Base-by-base conservation (phyloP, 2,329 filamentous ascomycete species). In the Colletotrichum gloeosporioides region DNA sequence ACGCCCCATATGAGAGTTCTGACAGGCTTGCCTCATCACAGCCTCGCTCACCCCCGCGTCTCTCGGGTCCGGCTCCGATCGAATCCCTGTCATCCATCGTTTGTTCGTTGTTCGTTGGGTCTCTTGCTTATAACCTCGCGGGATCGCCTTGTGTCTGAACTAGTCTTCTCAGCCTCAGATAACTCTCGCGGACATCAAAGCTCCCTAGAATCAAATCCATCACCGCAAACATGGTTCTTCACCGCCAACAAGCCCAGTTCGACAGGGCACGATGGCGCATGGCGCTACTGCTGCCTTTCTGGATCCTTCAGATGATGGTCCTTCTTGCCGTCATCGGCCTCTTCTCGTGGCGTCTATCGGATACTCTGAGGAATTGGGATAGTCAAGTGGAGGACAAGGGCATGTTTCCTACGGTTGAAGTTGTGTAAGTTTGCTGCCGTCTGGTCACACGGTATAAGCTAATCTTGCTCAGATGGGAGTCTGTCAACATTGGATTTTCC, bases 201-300 rank as follows among this genome's bases (percentile, higher is more conserved):
- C 69, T 71, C 32, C 73, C 57, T 44, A 36, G 59, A n/a, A 25
- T 57, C 39, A 25, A 31, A 29, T 32, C 59, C 70, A 65, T 31
- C 59, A 32, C 36, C 12, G 49, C 32, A 25, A 84, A 82, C 78
- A 84, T 86, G 80, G 86, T 84, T 63, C 85, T 82, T 59, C 88
- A 90, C 76, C 85, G 88, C 77, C 85, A 90, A 44, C 88, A 91
- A 77, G 88, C 88, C 32, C 87, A 90, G 75, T 91, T 90, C 77
- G 85, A 86, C 72, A 86, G 89, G 34, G 87, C 90, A 18, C 84
- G 85, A 81, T 92, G 90, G 90, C 85, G 86, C 69, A 83, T 87
- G 72, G 79, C 79, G 62, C 69, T 91, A 6, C 82, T 92, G 31
- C 77, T 89, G 2, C 89, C 89, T 8, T 84, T 86, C 59, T 92